Conservation (phyloP, 352 stramenopile species). For the Phytophthora meadii region DNA sequence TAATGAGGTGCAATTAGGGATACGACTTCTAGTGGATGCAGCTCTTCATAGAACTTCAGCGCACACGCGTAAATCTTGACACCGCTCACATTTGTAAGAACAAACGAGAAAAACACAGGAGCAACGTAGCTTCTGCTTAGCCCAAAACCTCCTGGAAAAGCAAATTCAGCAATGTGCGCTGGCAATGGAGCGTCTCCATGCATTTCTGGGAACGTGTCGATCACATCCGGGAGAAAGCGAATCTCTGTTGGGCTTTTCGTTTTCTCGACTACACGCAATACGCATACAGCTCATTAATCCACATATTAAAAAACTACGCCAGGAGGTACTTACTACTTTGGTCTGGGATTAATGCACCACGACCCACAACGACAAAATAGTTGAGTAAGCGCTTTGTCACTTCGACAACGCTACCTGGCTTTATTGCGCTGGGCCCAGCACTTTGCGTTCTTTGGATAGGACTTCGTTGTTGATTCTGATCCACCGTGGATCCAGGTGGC, state of each 20-base stretch:
- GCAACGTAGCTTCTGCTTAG: slow-evolving; percentile 63
- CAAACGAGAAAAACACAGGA: slow-evolving; percentile 85
- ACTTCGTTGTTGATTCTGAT: slow-evolving; percentile 53
- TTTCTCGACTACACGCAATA: slow-evolving; percentile 58
- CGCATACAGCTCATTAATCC: slow-evolving; percentile 12
- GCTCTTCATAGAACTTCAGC: slow-evolving; percentile 84
- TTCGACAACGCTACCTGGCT: slow-evolving; percentile 67
- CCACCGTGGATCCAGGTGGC: slow-evolving; percentile 11
- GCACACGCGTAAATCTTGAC: slow-evolving; percentile 85
- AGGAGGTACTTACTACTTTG: slow-evolving; percentile 62
- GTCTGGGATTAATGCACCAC: slow-evolving; percentile 60
- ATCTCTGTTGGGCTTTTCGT: slow-evolving; percentile 77
- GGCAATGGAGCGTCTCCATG: slow-evolving; percentile 66
- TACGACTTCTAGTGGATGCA: slow-evolving; percentile 82
- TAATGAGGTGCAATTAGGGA: slow-evolving; percentile 68
- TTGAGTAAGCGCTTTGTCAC: slow-evolving; percentile 85
- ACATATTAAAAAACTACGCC: not conserved
- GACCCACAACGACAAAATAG: slow-evolving; percentile 84
- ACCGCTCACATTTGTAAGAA: slow-evolving; percentile 83
- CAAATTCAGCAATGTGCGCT: slow-evolving; percentile 77
- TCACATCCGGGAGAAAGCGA: slow-evolving; percentile 66
- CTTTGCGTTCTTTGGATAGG: slow-evolving; percentile 30
- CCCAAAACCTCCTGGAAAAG: slow-evolving; percentile 78
- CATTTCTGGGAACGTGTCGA: slow-evolving; percentile 73
- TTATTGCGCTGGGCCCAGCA: slow-evolving; percentile 42